A percentile compares a stretch with the other conserved stretches of the same genome.
Evolutionary conservation across 2,329 filamentous ascomycete genomes (phyloP).

Genomic region (Parastagonospora avenae): DNA sequence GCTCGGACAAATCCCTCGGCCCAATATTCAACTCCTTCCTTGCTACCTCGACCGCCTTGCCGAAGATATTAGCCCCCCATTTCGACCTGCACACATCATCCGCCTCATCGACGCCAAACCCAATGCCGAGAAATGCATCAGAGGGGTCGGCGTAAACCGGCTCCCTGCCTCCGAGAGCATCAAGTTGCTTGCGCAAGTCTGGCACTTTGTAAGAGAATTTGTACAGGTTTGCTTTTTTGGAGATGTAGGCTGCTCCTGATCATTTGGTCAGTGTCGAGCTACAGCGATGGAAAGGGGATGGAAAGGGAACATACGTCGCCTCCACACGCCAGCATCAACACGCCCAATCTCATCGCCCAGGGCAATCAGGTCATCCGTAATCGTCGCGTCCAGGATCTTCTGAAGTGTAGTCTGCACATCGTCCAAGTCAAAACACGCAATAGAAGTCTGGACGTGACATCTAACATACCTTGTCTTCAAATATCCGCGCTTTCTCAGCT

Average conservation of each 20-base stretch:
- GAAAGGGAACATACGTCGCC: background rate
- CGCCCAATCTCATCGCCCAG: background rate
- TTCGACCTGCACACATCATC: background rate
- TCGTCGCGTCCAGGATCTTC: background rate
- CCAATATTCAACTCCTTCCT: background rate
- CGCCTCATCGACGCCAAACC: slow-evolving; percentile 1
- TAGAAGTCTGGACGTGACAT: too few relatives aligned
- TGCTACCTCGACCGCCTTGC: background rate
- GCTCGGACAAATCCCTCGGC: background rate
- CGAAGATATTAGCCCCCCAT: slow-evolving; percentile 8
- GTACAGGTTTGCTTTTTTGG: background rate
- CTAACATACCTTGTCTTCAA: slow-evolving; percentile 1
- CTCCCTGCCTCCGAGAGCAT: slow-evolving; percentile 2
- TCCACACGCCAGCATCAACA: background rate
- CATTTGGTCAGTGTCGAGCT: too few relatives aligned
- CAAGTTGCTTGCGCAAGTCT: background rate
- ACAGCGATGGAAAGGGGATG: too few relatives aligned
- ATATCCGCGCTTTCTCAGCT: slow-evolving; percentile 5
- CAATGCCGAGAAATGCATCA: slow-evolving; percentile 5
- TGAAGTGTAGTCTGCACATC: background rate
- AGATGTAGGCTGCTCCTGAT: too few relatives aligned
- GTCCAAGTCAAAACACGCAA: too few relatives aligned
- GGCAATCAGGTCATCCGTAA: background rate
- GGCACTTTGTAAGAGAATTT: background rate
- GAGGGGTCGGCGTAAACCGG: slow-evolving; percentile 6